Evolutionary conservation across 768 basidiomycete genomes (phyloP).

Genomic region (Boletus insuetus): DNA sequence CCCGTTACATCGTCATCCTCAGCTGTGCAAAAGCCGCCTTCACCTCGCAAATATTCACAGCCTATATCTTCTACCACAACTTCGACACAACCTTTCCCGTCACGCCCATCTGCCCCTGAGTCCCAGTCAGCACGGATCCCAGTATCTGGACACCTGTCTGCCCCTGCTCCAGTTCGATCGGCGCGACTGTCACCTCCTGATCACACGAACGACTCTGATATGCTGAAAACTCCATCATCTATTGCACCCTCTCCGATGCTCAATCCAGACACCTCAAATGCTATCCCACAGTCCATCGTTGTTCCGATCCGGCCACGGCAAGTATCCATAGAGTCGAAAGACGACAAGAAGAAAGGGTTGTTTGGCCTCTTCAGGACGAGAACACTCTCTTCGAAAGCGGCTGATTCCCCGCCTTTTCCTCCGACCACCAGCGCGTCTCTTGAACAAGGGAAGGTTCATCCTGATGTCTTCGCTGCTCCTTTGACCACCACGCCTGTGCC

Average conservation of each 20-base stretch:
- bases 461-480: conserved; percentile 3
- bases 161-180: conserved; percentile 31
- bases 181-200: conserved; percentile 24
- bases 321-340: conserved; percentile 31
- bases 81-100: conserved; percentile 31
- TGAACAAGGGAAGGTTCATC: conserved; percentile 19
- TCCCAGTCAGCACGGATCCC: conserved; percentile 25
- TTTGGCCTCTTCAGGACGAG: conserved; percentile 32
- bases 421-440: conserved; percentile 16
- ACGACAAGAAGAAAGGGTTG: conserved; percentile 34
- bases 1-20: conserved; percentile 25
- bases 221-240: conserved; percentile 64
- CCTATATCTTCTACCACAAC: conserved; percentile 23
- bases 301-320: conserved; percentile 24
- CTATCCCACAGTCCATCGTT: conserved; percentile 5
- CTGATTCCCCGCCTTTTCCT: conserved; percentile 23
- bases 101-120: conserved; percentile 20
- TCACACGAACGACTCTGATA: conserved; percentile 45
- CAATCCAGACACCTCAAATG: conserved; percentile 30
- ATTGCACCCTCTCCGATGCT: conserved; percentile 49
- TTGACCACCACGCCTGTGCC: conserved; percentile 4
- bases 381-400: conserved; percentile 30
- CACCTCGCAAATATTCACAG: conserved; percentile 30
- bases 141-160: conserved; percentile 29
- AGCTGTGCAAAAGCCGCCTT: conserved; percentile 21